Evolutionary conservation across 2,329 filamentous ascomycete species (phyloP).

Genomic region (Aphanoascus verrucosus): DNA sequence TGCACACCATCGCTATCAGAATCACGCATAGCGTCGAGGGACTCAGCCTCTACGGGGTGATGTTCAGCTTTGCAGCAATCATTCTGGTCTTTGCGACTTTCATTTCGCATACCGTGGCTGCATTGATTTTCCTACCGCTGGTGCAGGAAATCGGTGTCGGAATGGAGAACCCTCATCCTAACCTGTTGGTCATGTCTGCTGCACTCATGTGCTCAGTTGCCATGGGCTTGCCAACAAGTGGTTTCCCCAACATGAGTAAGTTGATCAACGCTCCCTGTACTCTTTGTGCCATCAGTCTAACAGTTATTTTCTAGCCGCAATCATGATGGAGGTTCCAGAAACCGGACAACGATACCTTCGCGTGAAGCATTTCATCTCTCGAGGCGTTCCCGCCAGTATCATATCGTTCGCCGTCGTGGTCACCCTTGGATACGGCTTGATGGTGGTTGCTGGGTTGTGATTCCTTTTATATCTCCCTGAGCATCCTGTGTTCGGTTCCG

Average conservation of each 20-base stretch:
- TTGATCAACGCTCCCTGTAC: slow-evolving; percentile 24
- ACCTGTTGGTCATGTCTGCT: slow-evolving; percentile 86
- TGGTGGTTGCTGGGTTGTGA: slow-evolving; percentile 62
- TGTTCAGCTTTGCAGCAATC: slow-evolving; percentile 72
- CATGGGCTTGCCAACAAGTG: slow-evolving; percentile 90
- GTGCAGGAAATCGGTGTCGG: slow-evolving; percentile 72
- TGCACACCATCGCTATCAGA: slow-evolving; percentile 71
- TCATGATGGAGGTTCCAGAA: slow-evolving; percentile 94
- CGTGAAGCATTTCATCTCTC: slow-evolving; percentile 87
- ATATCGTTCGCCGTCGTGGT: slow-evolving; percentile 73
- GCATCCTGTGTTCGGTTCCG: too few species aligned
- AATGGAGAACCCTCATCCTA: slow-evolving; percentile 86
- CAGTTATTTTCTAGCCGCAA: slow-evolving; percentile 55
- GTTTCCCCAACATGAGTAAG: slow-evolving; percentile 99
- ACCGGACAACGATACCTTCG: slow-evolving; percentile 84
- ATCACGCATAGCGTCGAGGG: slow-evolving; percentile 66
- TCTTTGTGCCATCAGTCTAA: slow-evolving; percentile 3
- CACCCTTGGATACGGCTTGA: slow-evolving; percentile 80
- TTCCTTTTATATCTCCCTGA: not conserved
- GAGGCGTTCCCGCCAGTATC: slow-evolving; percentile 80
- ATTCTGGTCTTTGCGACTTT: slow-evolving; percentile 93
- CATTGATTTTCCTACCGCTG: slow-evolving; percentile 84
- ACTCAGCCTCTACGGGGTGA: slow-evolving; percentile 72
- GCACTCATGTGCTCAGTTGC: slow-evolving; percentile 96
- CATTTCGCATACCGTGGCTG: slow-evolving; percentile 94